A percentile compares a stretch with the other conserved stretches of the same genome.
phyloP scores from a whole-genome alignment of 2,329 filamentous ascomycete species.

The Neofusicoccum umdonicola region DNA sequence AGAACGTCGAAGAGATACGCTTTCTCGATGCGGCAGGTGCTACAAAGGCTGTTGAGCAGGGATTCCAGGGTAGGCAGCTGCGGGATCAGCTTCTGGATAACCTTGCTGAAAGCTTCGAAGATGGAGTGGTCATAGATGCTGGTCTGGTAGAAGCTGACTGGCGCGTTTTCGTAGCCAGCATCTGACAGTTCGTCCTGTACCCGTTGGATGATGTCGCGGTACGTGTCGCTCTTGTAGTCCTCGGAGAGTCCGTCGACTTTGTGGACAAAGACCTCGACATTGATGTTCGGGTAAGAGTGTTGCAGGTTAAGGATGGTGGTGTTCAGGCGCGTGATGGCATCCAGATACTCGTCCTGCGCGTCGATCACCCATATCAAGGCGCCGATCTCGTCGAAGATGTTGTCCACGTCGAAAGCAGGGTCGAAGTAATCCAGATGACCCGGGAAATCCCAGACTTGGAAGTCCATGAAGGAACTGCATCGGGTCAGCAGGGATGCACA shows the following conservation, averaged over 20 bases:
- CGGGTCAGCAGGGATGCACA: not conserved
- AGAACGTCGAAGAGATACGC: slow-evolving; percentile 97
- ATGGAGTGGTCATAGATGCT: slow-evolving; percentile 98
- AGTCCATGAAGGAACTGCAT: slow-evolving; percentile 95
- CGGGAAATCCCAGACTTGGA: slow-evolving; percentile 97
- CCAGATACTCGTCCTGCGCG: slow-evolving; percentile 95
- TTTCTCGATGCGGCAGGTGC: slow-evolving; percentile 93
- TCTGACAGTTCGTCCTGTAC: slow-evolving; percentile 96
- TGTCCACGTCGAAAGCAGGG: slow-evolving; percentile 83
- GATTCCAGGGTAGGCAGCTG: slow-evolving; percentile 90
- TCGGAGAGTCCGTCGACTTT: slow-evolving; percentile 98
- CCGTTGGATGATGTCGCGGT: slow-evolving; percentile 92
- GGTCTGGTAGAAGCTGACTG: slow-evolving; percentile 92
- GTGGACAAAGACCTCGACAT: slow-evolving; percentile 98
- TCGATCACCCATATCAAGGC: slow-evolving; percentile 98
- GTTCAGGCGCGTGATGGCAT: slow-evolving; percentile 83
- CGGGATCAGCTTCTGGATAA: slow-evolving; percentile 95
- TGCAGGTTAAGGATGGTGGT: slow-evolving; percentile 86
- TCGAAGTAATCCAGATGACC: slow-evolving; percentile 93
- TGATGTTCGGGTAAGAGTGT: slow-evolving; percentile 85
- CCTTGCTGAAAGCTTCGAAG: slow-evolving; percentile 97
- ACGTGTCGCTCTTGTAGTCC: slow-evolving; percentile 93
- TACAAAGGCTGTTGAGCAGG: slow-evolving; percentile 89
- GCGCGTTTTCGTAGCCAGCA: slow-evolving; percentile 87
- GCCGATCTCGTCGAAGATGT: slow-evolving; percentile 91